Conservation (phyloP, 2,329 filamentous ascomycete genomes). For the Trichoderma pleuroti region DNA sequence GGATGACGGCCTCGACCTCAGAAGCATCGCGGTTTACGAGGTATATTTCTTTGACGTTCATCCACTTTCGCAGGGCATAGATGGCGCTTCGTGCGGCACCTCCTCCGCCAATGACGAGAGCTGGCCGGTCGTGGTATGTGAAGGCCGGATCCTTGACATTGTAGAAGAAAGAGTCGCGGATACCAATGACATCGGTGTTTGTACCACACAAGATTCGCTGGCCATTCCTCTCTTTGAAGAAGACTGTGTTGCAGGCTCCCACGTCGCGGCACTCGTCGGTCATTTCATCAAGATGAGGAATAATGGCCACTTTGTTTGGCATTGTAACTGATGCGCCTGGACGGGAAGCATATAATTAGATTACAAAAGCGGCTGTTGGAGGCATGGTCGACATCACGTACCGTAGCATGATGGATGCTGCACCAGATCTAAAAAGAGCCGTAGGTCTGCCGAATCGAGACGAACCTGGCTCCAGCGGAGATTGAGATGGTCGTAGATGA, state of each 20-base stretch:
- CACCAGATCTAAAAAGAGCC: neutral
- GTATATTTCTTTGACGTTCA: conserved; percentile 12
- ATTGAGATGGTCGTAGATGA: conserved; percentile 12
- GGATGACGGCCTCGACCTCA: conserved; percentile 6
- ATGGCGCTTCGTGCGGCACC: conserved; percentile 12
- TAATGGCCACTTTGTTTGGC: conserved; percentile 13
- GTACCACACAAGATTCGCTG: conserved; percentile 8
- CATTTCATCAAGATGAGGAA: conserved; percentile 12
- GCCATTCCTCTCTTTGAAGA: neutral
- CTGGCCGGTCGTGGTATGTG: neutral
- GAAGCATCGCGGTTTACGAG: conserved; percentile 3
- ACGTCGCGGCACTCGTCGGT: conserved; percentile 13
- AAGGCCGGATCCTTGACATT: conserved; percentile 9
- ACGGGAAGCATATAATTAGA: neutral
- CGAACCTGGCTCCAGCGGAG: conserved; percentile 8
- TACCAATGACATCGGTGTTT: conserved; percentile 12
- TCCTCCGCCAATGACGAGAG: conserved; percentile 9
- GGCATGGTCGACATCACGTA: neutral
- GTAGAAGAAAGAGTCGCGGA: conserved; percentile 8
- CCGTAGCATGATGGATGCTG: conserved; percentile 13
- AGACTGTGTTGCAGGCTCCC: conserved; percentile 16
- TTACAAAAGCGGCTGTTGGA: neutral
- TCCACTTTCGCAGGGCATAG: conserved; percentile 14
- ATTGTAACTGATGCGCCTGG: conserved; percentile 13
- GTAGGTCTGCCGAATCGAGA: conserved; percentile 6